Conservation (phyloP, 176 grass and related monocot species). For the Puya raimondii region DNA sequence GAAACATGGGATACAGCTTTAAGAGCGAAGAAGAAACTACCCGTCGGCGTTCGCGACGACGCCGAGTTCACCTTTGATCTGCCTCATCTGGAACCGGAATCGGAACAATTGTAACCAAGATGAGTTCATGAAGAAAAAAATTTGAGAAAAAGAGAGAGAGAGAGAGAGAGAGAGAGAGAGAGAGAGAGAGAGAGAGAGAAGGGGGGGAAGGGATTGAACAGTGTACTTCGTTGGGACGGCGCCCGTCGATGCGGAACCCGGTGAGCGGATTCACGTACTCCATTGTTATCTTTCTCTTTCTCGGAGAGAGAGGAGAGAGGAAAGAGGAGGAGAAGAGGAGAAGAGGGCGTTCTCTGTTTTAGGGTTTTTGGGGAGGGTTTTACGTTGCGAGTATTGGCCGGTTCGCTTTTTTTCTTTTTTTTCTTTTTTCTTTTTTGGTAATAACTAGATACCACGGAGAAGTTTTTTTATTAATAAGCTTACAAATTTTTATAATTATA, state of each 20-base stretch:
- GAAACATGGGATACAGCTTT: too few relatives aligned
- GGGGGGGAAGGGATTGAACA: not conserved
- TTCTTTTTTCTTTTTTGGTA: too few relatives aligned
- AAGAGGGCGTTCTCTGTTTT: not conserved
- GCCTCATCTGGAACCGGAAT: constrained; percentile 58
- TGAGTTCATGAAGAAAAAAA: not conserved
- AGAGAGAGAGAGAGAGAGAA: not conserved
- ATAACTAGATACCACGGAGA: too few relatives aligned
- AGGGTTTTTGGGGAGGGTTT: not conserved
- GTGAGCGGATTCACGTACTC: constrained; percentile 70
- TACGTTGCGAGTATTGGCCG: too few relatives aligned
- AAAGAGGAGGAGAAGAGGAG: not conserved
- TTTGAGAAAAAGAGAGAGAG: not conserved
- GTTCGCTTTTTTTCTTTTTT: too few relatives aligned
- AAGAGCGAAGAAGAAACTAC: constrained; percentile 7
- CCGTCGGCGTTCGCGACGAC: constrained; percentile 72
- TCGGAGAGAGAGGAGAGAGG: not conserved
- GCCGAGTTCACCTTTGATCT: constrained; percentile 67
- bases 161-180: not conserved
- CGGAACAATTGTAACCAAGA: not conserved
- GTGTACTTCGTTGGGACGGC: constrained; percentile 66
- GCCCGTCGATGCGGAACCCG: constrained; percentile 72
- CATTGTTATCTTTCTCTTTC: constrained; percentile 17
- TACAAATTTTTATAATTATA: too few relatives aligned
- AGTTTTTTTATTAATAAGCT: too few relatives aligned